Conservation (phyloP, 2,329 filamentous ascomycete species). For the Aspergillus chevalieri region DNA sequence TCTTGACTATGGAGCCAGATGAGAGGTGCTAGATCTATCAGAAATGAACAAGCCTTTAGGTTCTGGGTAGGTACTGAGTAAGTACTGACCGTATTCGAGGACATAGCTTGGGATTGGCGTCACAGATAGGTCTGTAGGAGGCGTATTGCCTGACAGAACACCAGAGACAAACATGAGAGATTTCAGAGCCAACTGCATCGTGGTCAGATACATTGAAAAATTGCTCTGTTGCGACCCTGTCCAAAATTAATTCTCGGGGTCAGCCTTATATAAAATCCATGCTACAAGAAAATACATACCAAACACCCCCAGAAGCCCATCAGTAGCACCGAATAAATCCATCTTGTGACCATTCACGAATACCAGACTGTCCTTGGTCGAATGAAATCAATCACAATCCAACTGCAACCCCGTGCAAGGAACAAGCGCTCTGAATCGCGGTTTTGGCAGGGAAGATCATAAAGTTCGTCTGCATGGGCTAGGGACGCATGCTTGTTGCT, state of each 20-base stretch:
- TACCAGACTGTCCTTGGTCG: too few relatives aligned
- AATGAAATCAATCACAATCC: too few relatives aligned
- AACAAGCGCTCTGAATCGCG: not conserved
- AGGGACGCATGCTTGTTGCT: too few relatives aligned
- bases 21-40: slow-evolving; percentile 39
- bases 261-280: too few relatives aligned
- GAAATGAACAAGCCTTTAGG: not conserved
- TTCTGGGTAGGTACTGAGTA: slow-evolving; percentile 13
- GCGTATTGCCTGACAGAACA: not conserved
- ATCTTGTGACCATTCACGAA: too few relatives aligned
- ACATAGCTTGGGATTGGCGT: slow-evolving; percentile 38
- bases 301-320: too few relatives aligned
- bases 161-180: not conserved
- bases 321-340: too few relatives aligned
- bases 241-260: too few relatives aligned
- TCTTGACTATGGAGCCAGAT: slow-evolving; percentile 48
- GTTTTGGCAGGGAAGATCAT: not conserved
- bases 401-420: not conserved
- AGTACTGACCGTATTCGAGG: slow-evolving; percentile 39
- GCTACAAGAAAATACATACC: too few relatives aligned
- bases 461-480: not conserved
- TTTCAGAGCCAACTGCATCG: not conserved
- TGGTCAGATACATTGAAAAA: too few relatives aligned
- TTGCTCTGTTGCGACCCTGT: too few relatives aligned
- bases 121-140: slow-evolving; percentile 4